A percentile compares a stretch with the other conserved stretches of the same genome.
These are phyloP conservation scores for Populus hybrid DNA, from an alignment of 441 rosid genomes.

Conservation along the genomic window DNA sequence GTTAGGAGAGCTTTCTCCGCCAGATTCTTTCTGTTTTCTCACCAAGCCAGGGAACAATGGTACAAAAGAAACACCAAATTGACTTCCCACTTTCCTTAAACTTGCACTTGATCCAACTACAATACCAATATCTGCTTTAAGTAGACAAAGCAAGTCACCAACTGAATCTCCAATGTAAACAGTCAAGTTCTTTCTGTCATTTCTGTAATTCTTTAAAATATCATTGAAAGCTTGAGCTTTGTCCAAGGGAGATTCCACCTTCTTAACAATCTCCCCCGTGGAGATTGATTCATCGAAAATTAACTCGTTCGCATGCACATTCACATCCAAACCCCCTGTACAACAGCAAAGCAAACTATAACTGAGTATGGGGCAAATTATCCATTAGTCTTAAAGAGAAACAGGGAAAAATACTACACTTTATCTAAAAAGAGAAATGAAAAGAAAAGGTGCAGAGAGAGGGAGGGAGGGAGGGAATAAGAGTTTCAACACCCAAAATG, in stretches of 20 bases:
- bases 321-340: conserved; percentile 55
- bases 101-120: conserved; percentile 82
- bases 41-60: conserved; percentile 68
- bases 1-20: conserved; percentile 39
- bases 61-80: conserved; percentile 75
- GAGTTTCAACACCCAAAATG: neutral
- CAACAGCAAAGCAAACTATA: neutral
- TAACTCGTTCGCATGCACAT: conserved; percentile 81
- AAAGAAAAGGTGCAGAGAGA: too few relatives aligned
- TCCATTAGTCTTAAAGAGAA: too few relatives aligned
- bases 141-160: conserved; percentile 83
- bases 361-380: too few relatives aligned
- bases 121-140: conserved; percentile 89
- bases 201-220: conserved; percentile 36
- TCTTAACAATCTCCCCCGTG: conserved; percentile 64
- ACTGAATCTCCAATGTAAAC: conserved; percentile 85
- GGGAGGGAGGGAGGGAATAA: too few relatives aligned
- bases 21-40: conserved; percentile 59
- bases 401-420: too few relatives aligned
- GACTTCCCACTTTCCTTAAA: conserved; percentile 72
- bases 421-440: too few relatives aligned
- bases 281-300: conserved; percentile 59
- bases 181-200: conserved; percentile 44
- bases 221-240: conserved; percentile 58
- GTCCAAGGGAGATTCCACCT: conserved; percentile 71